A percentile compares a stretch with the other conserved stretches of the same genome.
Conservation (phyloP, 306 rosid species). For the Cicer arietinum region DNA sequence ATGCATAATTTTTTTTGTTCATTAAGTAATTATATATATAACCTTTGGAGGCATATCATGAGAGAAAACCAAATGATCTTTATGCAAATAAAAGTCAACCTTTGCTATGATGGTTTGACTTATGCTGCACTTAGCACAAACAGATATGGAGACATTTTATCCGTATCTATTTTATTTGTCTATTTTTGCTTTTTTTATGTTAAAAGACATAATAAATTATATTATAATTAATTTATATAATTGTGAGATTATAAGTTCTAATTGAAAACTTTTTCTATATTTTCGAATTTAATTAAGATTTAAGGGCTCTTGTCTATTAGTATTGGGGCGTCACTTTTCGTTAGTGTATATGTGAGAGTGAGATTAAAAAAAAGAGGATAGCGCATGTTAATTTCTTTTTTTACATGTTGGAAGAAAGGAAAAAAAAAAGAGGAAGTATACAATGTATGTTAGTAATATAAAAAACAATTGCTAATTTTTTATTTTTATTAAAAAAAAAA, state of each 20-base stretch:
- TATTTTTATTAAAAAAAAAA: too few species aligned
- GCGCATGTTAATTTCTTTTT: neutral
- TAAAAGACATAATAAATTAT: too few species aligned
- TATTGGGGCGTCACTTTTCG: slow-evolving; percentile 1
- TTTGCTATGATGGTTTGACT: slow-evolving; percentile 39
- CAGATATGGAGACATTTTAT: slow-evolving; percentile 34
- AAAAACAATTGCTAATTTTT: neutral
- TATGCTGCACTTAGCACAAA: neutral
- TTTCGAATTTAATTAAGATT: too few species aligned
- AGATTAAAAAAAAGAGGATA: neutral
- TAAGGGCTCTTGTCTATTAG: too few species aligned
- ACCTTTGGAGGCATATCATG: slow-evolving; percentile 11
- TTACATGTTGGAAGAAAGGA: neutral
- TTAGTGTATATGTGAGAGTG: neutral
- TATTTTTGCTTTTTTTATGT: too few species aligned
- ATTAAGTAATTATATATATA: neutral
- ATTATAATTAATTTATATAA: too few species aligned
- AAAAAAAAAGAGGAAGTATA: neutral
- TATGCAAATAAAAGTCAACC: slow-evolving; percentile 36
- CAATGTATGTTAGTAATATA: too few species aligned
- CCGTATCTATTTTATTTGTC: neutral
- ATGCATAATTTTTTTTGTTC: slow-evolving; percentile 18
- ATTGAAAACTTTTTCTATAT: too few species aligned
- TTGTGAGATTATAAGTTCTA: too few species aligned
- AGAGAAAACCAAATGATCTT: slow-evolving; percentile 26